Evolutionary conservation across 176 grass and related monocot genomes (phyloP), one percentile per base, ranked within the genome.

Genomic region (Musa itinerans): DNA sequence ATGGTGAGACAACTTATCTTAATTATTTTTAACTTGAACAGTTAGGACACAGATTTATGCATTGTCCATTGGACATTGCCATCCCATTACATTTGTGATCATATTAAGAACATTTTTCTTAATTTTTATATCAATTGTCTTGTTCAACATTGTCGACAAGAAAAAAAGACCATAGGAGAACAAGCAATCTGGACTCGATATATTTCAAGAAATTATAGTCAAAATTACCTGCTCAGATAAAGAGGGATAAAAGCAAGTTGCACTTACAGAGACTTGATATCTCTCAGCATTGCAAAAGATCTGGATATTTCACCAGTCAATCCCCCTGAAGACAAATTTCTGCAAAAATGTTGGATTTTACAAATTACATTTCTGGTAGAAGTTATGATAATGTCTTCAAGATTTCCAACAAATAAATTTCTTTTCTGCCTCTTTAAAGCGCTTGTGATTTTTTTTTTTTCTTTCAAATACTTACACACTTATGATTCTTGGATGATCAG

Each of bases 311-410:
- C 61, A 58, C 72, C 80, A 21, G 19, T 76, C 73, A 82, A 70
- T 58, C 72, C 50, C 50, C 72, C 50, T 10, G 72, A 82, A 59
- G 80, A 76, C 16, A 82, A 61, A 50, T 82, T 76, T 21, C 80
- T 76, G 70, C 9, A 62, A 69, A 43, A 65, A 68, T 26, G 49
- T 67, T 4, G 25, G 11, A 14, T 15, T 43, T 43, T 43, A 43
- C 34, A 43, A 6, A 5, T 43, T 43, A 43, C 34, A 43, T 43
- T 43, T 43, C 0, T 43, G 34, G 34, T 43, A 43, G 3, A 43
- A 43, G 4, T 43, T 43, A 43, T 43, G 4, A 43, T 43, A 43
- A 43, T 43, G 34, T 43, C 34, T 5, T 43, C 34, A 43, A 43
- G 34, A 43, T 43, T 43, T 43, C 34, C 34, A 5, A 43, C 3